Percentiles rank a stretch among this genome's conserved stretches.
Evolutionary conservation across 202 grass and related monocot species (phyloP).

Genomic region (Bolboschoenoplectus hybrid): DNA sequence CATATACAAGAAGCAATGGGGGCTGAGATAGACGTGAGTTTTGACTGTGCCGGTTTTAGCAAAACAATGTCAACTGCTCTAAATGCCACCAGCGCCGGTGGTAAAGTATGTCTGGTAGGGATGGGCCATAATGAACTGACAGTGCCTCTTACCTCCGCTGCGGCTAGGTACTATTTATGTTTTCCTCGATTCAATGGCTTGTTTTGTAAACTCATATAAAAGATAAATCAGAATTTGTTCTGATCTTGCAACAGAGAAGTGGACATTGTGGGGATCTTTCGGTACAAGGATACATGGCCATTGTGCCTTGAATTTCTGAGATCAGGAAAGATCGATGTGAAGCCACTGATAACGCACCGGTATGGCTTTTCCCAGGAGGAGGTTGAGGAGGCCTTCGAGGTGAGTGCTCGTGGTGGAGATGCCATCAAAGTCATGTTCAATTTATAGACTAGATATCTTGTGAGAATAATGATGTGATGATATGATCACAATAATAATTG

Average conservation of each 20-base stretch:
- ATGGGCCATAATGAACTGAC: slow-evolving; percentile 95
- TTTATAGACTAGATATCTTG: slow-evolving; percentile 45
- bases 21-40: slow-evolving; percentile 63
- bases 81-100: slow-evolving; percentile 64
- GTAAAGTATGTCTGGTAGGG: slow-evolving; percentile 79
- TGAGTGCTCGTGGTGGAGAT: slow-evolving; percentile 76
- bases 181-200: neutral
- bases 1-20: slow-evolving; percentile 59
- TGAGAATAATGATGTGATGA: slow-evolving; percentile 10
- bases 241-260: slow-evolving; percentile 57
- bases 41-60: slow-evolving; percentile 86
- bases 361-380: slow-evolving; percentile 90
- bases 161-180: slow-evolving; percentile 49
- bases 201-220: neutral
- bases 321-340: slow-evolving; percentile 80
- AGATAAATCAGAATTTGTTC: neutral
- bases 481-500: neutral
- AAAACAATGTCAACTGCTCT: slow-evolving; percentile 91
- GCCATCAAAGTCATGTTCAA: slow-evolving; percentile 99
- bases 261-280: slow-evolving; percentile 76
- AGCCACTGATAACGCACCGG: slow-evolving; percentile 86
- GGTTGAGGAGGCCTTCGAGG: slow-evolving; percentile 84
- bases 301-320: slow-evolving; percentile 75
- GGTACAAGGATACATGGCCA: slow-evolving; percentile 97
- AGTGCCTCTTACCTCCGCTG: slow-evolving; percentile 79